phyloP scores from a whole-genome alignment of 139 green algal species.

The Raphidocelis subcapitata region DNA sequence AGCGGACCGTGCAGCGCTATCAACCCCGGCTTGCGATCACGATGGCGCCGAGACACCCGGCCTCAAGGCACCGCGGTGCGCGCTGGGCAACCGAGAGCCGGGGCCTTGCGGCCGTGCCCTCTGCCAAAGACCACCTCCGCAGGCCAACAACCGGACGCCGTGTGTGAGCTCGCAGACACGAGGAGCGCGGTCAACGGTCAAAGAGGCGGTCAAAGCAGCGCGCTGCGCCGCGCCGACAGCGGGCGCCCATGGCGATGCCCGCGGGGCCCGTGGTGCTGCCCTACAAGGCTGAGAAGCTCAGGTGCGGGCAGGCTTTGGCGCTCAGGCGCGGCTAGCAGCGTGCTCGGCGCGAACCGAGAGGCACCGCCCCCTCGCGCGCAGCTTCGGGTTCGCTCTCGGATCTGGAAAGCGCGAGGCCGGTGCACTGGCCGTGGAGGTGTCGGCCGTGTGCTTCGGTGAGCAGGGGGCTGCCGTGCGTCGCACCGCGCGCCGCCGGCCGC shows the following conservation, averaged over 20 bases:
- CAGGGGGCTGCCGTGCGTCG: not conserved
- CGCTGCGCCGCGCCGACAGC: too few relatives aligned
- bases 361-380: not conserved
- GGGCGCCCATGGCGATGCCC: constrained; percentile 5
- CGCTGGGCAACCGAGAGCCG: too few relatives aligned
- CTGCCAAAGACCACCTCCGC: too few relatives aligned
- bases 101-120: too few relatives aligned
- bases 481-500: not conserved
- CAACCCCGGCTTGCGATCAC: too few relatives aligned
- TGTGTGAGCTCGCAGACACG: too few relatives aligned
- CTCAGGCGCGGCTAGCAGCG: not conserved
- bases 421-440: not conserved
- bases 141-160: too few relatives aligned
- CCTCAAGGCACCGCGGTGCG: too few relatives aligned
- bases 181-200: too few relatives aligned
- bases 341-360: not conserved
- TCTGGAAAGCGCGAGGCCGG: not conserved
- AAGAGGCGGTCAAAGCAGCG: too few relatives aligned
- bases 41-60: too few relatives aligned
- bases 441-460: not conserved
- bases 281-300: constrained; percentile 27
- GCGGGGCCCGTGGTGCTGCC: constrained; percentile 2
- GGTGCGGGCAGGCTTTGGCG: not conserved
- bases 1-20: too few relatives aligned
- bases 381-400: not conserved